Base-by-base conservation (phyloP, 257 asterid genomes). In the Plantago ovata region DNA sequence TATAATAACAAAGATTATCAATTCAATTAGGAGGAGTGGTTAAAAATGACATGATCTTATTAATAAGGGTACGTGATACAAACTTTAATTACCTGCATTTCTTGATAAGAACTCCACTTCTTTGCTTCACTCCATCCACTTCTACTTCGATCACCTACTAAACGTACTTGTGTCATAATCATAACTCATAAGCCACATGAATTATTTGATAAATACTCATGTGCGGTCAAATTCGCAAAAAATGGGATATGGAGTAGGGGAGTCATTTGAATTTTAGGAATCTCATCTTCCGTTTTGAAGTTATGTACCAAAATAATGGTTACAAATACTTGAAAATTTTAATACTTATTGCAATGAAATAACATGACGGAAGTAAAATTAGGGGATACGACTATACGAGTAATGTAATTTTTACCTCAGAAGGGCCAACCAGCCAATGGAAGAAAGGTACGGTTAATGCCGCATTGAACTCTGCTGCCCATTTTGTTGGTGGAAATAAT, bases 1-100 rank as follows among this genome's bases (percentile, higher is more conserved):
- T 87, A 52, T 56, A 12, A 39, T 13, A 9, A 56, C 41, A 38
- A 20, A 9, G 28, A 20, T 11, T 56, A 39, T 38, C 38, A n/a
- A 36, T 19, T 18, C 14, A 11, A 45, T 7, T 55, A 38, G 47
- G 60, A 1, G n/a, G n/a, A n/a, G n/a, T n/a, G n/a, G n/a, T n/a
- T n/a, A n/a, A n/a, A n/a, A n/a, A n/a, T n/a, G n/a, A n/a, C n/a
- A n/a, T n/a, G n/a, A n/a, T n/a, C n/a, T n/a, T n/a, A n/a, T n/a
- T n/a, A n/a, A n/a, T n/a, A n/a, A n/a, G n/a, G n/a, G n/a, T n/a
- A n/a, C n/a, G n/a, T n/a, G n/a, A n/a, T n/a, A n/a, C n/a, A n/a
- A n/a, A n/a, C n/a, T n/a, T n/a, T n/a, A n/a, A n/a, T n/a, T 68
- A 91, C 95, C 94, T 79, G 96, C 98, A 92, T 65, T 92, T 92